Evolutionary conservation across 805 yeast species (phyloP), one percentile per base, ranked within the genome.

Genomic region (Jamesozyma gamospora): DNA sequence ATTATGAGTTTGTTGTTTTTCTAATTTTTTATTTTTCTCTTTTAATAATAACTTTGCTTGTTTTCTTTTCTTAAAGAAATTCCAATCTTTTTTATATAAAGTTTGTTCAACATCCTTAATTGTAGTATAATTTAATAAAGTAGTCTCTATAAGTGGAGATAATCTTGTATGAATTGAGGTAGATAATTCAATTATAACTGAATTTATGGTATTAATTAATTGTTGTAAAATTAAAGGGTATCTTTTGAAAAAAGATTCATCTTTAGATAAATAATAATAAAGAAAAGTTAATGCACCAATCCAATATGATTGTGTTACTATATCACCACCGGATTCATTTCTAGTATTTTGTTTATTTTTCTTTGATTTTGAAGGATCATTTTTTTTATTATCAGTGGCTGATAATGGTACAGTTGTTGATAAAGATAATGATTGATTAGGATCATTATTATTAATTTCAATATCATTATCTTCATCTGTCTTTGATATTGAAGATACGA

Each of bases 281-380:
- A 90, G 63, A 48, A 83, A 78, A 43, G 83, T 82, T 34, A 82
- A 56, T 19, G 82, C 80, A 4, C 95, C 78, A 28, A 92, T 71
- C 97, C 97, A 92, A 57, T 86, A 90, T 37, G 94, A 80, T 45
- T 80, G 70, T 31, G 71, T 55, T 14, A 82, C 82, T 40, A 82
- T 78, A 53, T 82, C 90, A 26, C 79, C 81, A 36, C 57, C 37
- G 11, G 42, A 40, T 11, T 24, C 32, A 2, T 29, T 21, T 15
- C 37, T 26, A 14, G 30, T 35, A 4, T 19, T 29, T 6, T 33
- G 26, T 14, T 37, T 37, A 3, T 32, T 37, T 19, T 26, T 33
- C 15, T 32, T 26, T 16, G 35, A 31, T 14, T 9, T 16, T 4
- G 32, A 29, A 29, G 32, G 6, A 10, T 11, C 27, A 21, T 6